A percentile compares a stretch with the other conserved stretches of the same genome.
phyloP scores from a whole-genome alignment of 2,329 filamentous ascomycete genomes.

The Alternaria incomplexa region DNA sequence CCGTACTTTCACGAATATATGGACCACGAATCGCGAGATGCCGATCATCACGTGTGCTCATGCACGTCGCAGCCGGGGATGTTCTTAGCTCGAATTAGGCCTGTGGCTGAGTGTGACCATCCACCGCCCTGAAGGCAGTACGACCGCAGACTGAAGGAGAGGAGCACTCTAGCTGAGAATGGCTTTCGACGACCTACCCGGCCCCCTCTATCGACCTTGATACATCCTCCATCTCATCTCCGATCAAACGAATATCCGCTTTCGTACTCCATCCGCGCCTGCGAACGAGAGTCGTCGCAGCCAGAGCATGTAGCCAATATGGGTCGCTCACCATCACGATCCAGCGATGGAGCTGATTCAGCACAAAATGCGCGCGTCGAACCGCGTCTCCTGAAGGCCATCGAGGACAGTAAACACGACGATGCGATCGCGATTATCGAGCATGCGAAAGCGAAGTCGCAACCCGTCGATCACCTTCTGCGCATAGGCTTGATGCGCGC shows the following conservation, averaged over 20 bases:
- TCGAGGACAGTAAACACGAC: slow-evolving; percentile 39
- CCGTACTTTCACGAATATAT: not conserved
- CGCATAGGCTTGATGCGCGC: slow-evolving; percentile 46
- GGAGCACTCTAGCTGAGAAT: not conserved
- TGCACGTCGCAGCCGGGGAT: slow-evolving; percentile 25
- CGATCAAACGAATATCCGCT: slow-evolving; percentile 4
- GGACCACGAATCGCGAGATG: slow-evolving; percentile 3
- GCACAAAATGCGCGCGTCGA: slow-evolving; percentile 37
- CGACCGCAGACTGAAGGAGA: slow-evolving; percentile 3
- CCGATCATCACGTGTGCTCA: slow-evolving; percentile 35
- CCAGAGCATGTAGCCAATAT: slow-evolving; percentile 29
- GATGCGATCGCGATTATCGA: slow-evolving; percentile 47
- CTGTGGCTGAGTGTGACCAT: slow-evolving; percentile 23
- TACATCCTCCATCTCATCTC: slow-evolving; percentile 9
- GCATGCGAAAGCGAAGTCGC: slow-evolving; percentile 36
- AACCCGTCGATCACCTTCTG: slow-evolving; percentile 43
- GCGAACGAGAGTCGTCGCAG: slow-evolving; percentile 3
- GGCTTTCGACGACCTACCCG: slow-evolving; percentile 14
- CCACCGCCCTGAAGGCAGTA: slow-evolving; percentile 7
- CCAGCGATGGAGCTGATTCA: slow-evolving; percentile 43
- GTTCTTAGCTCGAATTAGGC: slow-evolving; percentile 21
- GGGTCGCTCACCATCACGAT: slow-evolving; percentile 45
- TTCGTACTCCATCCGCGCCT: not conserved
- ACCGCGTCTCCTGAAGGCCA: slow-evolving; percentile 44
- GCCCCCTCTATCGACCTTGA: slow-evolving; percentile 10